Evolutionary conservation across 2,329 filamentous ascomycete genomes (phyloP).

Genomic region (Aspergillus pseudotamarii): DNA sequence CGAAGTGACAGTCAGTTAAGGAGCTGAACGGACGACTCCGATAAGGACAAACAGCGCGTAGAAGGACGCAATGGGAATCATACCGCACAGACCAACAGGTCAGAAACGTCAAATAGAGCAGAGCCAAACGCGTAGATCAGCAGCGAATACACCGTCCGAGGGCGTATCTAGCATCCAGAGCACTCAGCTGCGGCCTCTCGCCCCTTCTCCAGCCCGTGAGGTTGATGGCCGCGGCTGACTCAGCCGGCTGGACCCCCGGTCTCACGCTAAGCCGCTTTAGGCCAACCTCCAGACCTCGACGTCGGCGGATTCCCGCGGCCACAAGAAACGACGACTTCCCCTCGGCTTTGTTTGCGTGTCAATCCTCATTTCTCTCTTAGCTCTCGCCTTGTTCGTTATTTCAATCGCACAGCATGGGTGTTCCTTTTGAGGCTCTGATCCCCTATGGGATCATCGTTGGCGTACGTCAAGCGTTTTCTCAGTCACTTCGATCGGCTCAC

Average conservation of each 20-base stretch:
- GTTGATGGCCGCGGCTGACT: constrained; percentile 42
- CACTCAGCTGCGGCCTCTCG: constrained; percentile 31
- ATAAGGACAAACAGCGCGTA: constrained; percentile 33
- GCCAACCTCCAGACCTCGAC: constrained; percentile 32
- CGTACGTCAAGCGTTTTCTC: constrained; percentile 47
- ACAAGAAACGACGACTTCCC: constrained; percentile 14
- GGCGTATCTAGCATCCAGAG: constrained; percentile 33
- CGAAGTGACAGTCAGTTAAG: constrained; percentile 19
- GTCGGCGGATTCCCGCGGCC: constrained; percentile 21
- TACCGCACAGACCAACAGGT: constrained; percentile 17
- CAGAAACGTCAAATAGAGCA: constrained; percentile 12
- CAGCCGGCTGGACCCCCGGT: constrained; percentile 25
- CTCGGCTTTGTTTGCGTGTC: background rate
- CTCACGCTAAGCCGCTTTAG: constrained; percentile 34
- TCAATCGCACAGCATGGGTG: constrained; percentile 54
- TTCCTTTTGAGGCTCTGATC: constrained; percentile 67
- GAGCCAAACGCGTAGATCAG: constrained; percentile 30
- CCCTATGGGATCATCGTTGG: constrained; percentile 66
- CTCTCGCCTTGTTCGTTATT: constrained; percentile 20
- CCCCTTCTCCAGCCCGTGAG: constrained; percentile 38
- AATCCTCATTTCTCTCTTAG: constrained; percentile 11
- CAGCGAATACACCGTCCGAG: constrained; percentile 22
- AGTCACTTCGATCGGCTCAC: background rate
- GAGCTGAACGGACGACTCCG: constrained; percentile 18
- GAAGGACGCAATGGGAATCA: constrained; percentile 15